phyloP scores from a whole-genome alignment of 805 yeast species.

The Saturnispora gosingensis region DNA sequence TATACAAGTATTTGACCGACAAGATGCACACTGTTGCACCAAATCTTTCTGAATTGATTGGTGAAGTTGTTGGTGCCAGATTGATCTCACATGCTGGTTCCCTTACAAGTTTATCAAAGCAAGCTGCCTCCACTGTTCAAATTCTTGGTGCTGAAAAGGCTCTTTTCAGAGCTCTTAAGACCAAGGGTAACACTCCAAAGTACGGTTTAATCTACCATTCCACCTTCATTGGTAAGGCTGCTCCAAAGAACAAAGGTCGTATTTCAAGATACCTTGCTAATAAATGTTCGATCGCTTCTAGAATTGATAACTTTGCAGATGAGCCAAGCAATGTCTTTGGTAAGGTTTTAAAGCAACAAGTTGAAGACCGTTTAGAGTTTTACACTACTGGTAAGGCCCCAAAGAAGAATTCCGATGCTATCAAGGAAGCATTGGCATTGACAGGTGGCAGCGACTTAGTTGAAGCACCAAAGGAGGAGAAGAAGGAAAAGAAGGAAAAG shows the following conservation, averaged over 20 bases:
- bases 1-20: constrained; percentile 80
- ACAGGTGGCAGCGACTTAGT: constrained; percentile 30
- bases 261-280: constrained; percentile 97
- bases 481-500: constrained; percentile 33
- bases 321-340: constrained; percentile 89
- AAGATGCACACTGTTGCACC: constrained; percentile 99
- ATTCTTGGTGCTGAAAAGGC: constrained; percentile 97
- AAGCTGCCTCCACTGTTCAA: constrained; percentile 98
- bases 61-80: constrained; percentile 98
- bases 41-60: constrained; percentile 89
- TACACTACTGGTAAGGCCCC: constrained; percentile 96
- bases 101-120: constrained; percentile 89
- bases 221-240: constrained; percentile 86
- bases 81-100: constrained; percentile 98
- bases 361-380: constrained; percentile 92
- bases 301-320: constrained; percentile 96
- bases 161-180: constrained; percentile 88
- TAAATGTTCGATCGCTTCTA: constrained; percentile 97
- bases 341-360: constrained; percentile 85
- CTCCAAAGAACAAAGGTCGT: constrained; percentile 97
- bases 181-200: constrained; percentile 94
- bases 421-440: constrained; percentile 79
- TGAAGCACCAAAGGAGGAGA: constrained; percentile 28
- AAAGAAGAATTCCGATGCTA: constrained; percentile 91
- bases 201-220: constrained; percentile 94